A percentile compares a stretch with the other conserved stretches of the same genome.
Conservation (phyloP, 1,139 yeast genomes). For the Scheffersomyces illinoinensis region DNA sequence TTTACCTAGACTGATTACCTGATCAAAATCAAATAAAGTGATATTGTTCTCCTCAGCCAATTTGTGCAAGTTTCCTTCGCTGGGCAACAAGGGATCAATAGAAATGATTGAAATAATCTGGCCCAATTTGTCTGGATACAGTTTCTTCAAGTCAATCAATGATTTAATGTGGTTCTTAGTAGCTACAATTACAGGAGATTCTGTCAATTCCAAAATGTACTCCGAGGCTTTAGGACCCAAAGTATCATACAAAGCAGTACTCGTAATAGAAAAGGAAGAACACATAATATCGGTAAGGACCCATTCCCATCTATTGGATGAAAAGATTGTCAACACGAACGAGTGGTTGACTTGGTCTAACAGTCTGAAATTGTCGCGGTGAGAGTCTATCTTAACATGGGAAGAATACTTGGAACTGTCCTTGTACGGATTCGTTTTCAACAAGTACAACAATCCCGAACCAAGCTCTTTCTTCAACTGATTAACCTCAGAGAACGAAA, state of each 20-base stretch:
- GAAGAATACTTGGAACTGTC: conserved; percentile 13
- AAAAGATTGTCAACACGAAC: conserved; percentile 20
- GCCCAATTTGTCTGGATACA: conserved; percentile 16
- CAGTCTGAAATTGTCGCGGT: conserved; percentile 9
- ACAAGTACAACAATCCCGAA: conserved; percentile 21
- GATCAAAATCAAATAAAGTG: conserved; percentile 37
- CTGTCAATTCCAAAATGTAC: conserved; percentile 21
- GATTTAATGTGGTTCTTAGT: conserved; percentile 16
- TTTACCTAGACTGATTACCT: conserved; percentile 57
- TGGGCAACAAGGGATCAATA: conserved; percentile 22
- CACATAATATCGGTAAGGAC: conserved; percentile 22
- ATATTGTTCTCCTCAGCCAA: conserved; percentile 10
- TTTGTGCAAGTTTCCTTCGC: conserved; percentile 12
- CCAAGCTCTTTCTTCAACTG: conserved; percentile 16
- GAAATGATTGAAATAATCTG: conserved; percentile 19
- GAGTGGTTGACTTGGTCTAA: conserved; percentile 20
- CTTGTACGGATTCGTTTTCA: conserved; percentile 19
- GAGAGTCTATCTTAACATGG: conserved; percentile 23
- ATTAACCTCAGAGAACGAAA: conserved; percentile 18
- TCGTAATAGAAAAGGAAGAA: conserved; percentile 21
- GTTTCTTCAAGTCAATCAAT: conserved; percentile 17
- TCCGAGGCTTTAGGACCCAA: conserved; percentile 23
- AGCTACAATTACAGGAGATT: conserved; percentile 22
- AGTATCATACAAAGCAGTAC: conserved; percentile 28
- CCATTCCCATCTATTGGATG: conserved; percentile 26